A percentile compares a stretch with the other conserved stretches of the same genome.
phyloP scores from a whole-genome alignment of 108 stramenopile genomes.

The Fistulifera solaris region DNA sequence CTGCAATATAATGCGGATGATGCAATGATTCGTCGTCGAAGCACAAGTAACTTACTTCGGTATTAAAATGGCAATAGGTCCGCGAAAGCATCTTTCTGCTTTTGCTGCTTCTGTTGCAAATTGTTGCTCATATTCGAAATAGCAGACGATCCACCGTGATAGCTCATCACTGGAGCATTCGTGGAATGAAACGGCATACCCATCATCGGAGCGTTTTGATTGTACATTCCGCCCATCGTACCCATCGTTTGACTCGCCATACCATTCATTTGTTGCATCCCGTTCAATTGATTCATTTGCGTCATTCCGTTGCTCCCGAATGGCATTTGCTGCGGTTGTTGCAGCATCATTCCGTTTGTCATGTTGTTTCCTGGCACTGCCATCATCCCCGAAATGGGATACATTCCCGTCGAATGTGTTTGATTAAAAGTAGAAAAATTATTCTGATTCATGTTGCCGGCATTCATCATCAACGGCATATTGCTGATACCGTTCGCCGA shows the following conservation, averaged over 20 bases:
- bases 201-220: background rate
- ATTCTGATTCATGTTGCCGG: constrained; percentile 22
- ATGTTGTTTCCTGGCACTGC: background rate
- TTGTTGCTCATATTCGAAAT: background rate
- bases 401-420: constrained; percentile 1
- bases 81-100: background rate
- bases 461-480: constrained; percentile 13
- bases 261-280: constrained; percentile 3
- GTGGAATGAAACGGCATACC: background rate
- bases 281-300: too few relatives aligned
- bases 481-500: constrained; percentile 8
- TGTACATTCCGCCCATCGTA: constrained; percentile 1
- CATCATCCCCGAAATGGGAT: constrained; percentile 9
- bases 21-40: too few relatives aligned
- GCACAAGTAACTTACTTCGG: too few relatives aligned
- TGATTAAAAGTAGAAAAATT: too few relatives aligned
- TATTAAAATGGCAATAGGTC: background rate
- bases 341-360: background rate
- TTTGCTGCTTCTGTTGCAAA: background rate
- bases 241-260: constrained; percentile 14
- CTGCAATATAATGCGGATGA: too few relatives aligned
- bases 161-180: background rate
- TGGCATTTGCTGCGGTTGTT: constrained; percentile 13
- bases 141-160: background rate
- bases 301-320: too few relatives aligned